Base-by-base conservation (phyloP, 805 yeast species). In the Scheffersomyces coipomensis region DNA sequence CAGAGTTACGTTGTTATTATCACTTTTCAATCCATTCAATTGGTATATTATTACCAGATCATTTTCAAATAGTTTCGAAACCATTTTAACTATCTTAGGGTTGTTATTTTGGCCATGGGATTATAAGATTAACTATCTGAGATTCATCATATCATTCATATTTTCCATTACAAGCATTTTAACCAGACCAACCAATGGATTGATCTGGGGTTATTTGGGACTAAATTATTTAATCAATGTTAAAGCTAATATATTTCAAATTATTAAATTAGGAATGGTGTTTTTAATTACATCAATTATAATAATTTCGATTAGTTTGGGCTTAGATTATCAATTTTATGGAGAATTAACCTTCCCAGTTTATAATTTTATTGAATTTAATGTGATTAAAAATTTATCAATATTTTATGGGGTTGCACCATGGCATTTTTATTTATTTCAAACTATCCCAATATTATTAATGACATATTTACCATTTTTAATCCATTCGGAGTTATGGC, bases 321-420 rank as follows among this genome's bases (percentile, higher is more conserved):
- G 57, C 0, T 52, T 84, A 3, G 96, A 90, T 58, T 76, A 64
- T 40, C 57, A 54, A 42, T 88, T 81, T 55, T 89, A 87, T 55
- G 73, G 75, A 0, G 45, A 61, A 19, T 49, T 72, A 43, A 74
- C 77, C 0, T 67, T 85, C 31, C 96, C 97, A 2, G 47, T 83
- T 0, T 62, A 74, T 55, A 79, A 81, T 47, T 90, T 90, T 52
- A 47, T 87, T 38, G 78, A 83, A 52, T 90, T 90, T 68, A 90
- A 90, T 54, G 75, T 85, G n/a, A 58, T 83, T 11, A 78, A 79
- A 32, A 80, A 86, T 16, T 66, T 88, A 15, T 83, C 96, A 3
- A 69, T 78, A 3, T 89, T 90, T 52, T 93, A 93, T 60, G 99
- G 99, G 0, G 66, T 72, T 0, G 81, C 93, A 15, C 85, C 95